phyloP scores from a whole-genome alignment of 257 asterid genomes.

The Schizonepeta tenuifolia region DNA sequence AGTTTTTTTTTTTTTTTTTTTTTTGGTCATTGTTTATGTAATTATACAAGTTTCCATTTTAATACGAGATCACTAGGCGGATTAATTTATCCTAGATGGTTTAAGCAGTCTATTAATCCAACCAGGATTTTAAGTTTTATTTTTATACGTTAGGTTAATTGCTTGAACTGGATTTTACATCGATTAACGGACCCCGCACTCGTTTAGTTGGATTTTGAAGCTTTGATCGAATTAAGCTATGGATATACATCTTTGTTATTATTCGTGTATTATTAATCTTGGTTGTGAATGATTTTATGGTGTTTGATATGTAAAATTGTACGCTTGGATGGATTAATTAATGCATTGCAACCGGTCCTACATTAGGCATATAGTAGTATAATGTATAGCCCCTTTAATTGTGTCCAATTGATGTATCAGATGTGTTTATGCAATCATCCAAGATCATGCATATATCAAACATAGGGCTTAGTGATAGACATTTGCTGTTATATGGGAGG shows the following conservation, averaged over 20 bases:
- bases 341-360: too few relatives aligned
- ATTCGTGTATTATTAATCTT: background rate
- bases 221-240: slow-evolving; percentile 16
- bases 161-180: slow-evolving; percentile 29
- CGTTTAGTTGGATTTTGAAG: slow-evolving; percentile 11
- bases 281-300: slow-evolving; percentile 17
- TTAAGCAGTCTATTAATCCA: slow-evolving; percentile 9
- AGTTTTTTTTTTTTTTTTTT: slow-evolving; percentile 34
- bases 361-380: background rate
- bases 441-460: background rate
- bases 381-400: background rate
- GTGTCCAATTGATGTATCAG: background rate
- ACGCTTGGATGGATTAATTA: background rate
- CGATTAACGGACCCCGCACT: slow-evolving; percentile 3
- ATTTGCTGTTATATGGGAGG: background rate
- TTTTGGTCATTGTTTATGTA: background rate
- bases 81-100: background rate
- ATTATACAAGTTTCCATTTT: background rate
- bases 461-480: slow-evolving; percentile 5
- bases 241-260: background rate
- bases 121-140: background rate
- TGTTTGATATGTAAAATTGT: slow-evolving; percentile 3
- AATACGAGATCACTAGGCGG: slow-evolving; percentile 22
- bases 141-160: background rate
- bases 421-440: background rate